Conservation (phyloP, 1,139 yeast genomes). For the Magnusiomyces tetraspermus region DNA sequence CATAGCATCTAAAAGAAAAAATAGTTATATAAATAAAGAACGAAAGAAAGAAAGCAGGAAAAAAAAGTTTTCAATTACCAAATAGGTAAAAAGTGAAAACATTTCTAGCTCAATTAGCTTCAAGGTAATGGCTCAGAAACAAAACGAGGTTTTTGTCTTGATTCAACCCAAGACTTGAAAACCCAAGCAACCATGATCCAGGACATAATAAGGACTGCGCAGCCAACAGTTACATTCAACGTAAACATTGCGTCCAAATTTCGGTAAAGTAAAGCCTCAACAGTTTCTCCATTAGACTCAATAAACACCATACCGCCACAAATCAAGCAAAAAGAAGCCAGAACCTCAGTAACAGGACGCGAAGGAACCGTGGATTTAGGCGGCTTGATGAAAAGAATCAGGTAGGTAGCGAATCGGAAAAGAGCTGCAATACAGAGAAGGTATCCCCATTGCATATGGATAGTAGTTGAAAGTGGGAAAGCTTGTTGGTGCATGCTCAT, state of each 20-base stretch:
- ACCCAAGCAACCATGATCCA: conserved; percentile 74
- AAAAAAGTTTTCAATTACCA: neutral
- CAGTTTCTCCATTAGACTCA: conserved; percentile 81
- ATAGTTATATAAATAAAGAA: neutral
- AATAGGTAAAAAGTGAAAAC: too few species aligned
- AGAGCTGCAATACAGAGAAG: conserved; percentile 68
- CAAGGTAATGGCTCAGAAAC: neutral
- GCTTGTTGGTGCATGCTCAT: conserved; percentile 95
- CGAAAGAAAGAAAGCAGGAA: neutral
- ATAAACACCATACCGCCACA: conserved; percentile 88
- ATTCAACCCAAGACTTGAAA: conserved; percentile 34
- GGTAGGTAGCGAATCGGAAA: conserved; percentile 62
- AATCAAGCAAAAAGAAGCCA: conserved; percentile 66
- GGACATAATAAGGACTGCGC: conserved; percentile 72
- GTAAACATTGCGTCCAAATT: conserved; percentile 88
- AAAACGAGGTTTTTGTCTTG: conserved; percentile 3
- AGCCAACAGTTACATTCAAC: conserved; percentile 73
- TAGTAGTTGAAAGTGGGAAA: conserved; percentile 58
- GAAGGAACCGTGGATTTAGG: conserved; percentile 40
- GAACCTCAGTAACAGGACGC: conserved; percentile 75
- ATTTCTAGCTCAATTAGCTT: too few species aligned
- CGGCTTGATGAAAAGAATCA: conserved; percentile 48
- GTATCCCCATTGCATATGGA: conserved; percentile 90
- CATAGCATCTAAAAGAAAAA: neutral
- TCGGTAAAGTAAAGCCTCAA: conserved; percentile 72